Evolutionary conservation across 805 yeast genomes (phyloP).

Genomic region (Lipomyces anomalus): DNA sequence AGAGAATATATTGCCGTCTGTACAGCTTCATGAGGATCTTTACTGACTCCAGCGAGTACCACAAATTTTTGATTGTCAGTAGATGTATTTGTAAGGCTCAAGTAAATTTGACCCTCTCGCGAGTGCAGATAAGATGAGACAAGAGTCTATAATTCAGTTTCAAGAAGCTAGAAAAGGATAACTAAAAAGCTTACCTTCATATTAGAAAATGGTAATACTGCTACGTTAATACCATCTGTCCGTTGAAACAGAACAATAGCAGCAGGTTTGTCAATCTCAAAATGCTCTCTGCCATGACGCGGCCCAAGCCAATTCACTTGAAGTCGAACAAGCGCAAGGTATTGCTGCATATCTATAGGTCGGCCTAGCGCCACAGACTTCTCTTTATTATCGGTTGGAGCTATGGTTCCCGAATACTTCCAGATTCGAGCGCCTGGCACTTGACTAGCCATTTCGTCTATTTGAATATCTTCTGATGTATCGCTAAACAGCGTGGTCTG

Average conservation of each 20-base stretch:
- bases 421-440: conserved; percentile 12
- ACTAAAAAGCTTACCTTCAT: conserved; percentile 6
- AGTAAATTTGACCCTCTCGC: conserved; percentile 11
- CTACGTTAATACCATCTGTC: conserved; percentile 26
- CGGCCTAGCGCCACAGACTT: conserved; percentile 7
- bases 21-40: conserved; percentile 18
- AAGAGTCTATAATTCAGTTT: conserved; percentile 1
- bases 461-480: conserved; percentile 2
- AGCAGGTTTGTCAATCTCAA: conserved; percentile 13
- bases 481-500: conserved; percentile 8
- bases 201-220: conserved; percentile 25
- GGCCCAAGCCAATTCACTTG: conserved; percentile 22
- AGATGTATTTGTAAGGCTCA: conserved; percentile 18
- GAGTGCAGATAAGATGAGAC: conserved; percentile 13
- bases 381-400: conserved; percentile 2
- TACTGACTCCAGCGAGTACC: conserved; percentile 22
- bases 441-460: conserved; percentile 9
- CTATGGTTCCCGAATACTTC: conserved; percentile 9
- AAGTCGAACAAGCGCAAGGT: conserved; percentile 15
- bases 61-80: conserved; percentile 7
- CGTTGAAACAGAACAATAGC: conserved; percentile 19
- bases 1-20: conserved; percentile 16
- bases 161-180: not conserved
- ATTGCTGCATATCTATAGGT: conserved; percentile 12
- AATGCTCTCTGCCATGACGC: conserved; percentile 12